These are phyloP conservation scores for Corinectria fuckeliana DNA, from an alignment of 2,329 filamentous ascomycete species.

Conservation along the genomic window DNA sequence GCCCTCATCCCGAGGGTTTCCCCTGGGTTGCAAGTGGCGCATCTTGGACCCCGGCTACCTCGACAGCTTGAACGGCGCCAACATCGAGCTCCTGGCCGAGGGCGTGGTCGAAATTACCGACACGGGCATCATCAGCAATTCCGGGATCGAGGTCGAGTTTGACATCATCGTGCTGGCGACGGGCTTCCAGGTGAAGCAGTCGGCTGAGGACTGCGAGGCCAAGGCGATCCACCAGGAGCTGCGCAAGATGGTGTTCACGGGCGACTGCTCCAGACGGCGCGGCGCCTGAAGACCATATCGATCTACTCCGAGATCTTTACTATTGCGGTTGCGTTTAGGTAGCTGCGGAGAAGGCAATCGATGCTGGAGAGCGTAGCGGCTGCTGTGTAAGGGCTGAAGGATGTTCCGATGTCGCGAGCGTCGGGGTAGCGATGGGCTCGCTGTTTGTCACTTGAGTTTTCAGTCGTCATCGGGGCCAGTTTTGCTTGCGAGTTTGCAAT, in stretches of 20 bases:
- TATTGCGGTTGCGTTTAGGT: neutral
- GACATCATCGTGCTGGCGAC: slow-evolving; percentile 40
- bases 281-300: neutral
- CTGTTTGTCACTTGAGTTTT: neutral
- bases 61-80: slow-evolving; percentile 28
- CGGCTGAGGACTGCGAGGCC: slow-evolving; percentile 20
- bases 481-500: neutral
- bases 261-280: slow-evolving; percentile 28
- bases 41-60: slow-evolving; percentile 41
- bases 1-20: slow-evolving; percentile 17
- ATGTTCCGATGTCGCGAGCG: neutral
- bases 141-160: slow-evolving; percentile 26
- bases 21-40: slow-evolving; percentile 41
- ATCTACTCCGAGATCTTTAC: slow-evolving; percentile 7
- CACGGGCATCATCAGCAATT: slow-evolving; percentile 34
- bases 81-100: slow-evolving; percentile 35
- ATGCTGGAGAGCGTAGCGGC: neutral
- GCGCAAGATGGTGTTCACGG: slow-evolving; percentile 23
- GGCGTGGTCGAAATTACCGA: slow-evolving; percentile 34
- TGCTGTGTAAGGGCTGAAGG: slow-evolving; percentile 2
- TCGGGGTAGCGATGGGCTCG: neutral
- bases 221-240: slow-evolving; percentile 26
- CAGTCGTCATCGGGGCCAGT: neutral
- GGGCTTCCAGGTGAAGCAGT: slow-evolving; percentile 34
- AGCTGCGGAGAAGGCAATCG: slow-evolving; percentile 1